These are phyloP conservation scores for Maudiozyma turicensis DNA, from an alignment of 805 yeast species.

Conservation along the genomic window DNA sequence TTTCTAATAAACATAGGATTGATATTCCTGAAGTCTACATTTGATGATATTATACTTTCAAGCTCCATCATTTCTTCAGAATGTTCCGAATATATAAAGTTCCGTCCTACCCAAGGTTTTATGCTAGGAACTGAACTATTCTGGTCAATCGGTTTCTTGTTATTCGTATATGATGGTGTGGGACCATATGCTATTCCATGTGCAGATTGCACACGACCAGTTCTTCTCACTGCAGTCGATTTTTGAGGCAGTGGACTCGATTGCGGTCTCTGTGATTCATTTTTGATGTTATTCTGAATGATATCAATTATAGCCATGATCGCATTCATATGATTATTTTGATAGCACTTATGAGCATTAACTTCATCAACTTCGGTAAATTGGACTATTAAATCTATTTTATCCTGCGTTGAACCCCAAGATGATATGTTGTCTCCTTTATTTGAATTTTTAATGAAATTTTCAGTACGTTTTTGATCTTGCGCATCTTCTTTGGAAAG, in stretches of 20 bases:
- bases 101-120: background rate
- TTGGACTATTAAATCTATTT: slow-evolving; percentile 13
- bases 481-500: slow-evolving; percentile 10
- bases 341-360: slow-evolving; percentile 20
- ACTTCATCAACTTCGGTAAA: slow-evolving; percentile 13
- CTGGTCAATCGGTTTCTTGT: background rate
- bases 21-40: slow-evolving; percentile 29
- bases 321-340: slow-evolving; percentile 23
- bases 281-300: slow-evolving; percentile 9
- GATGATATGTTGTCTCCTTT: background rate
- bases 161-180: background rate
- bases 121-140: background rate
- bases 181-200: slow-evolving; percentile 13
- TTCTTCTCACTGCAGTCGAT: background rate
- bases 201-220: slow-evolving; percentile 31
- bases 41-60: slow-evolving; percentile 26
- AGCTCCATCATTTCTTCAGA: slow-evolving; percentile 29
- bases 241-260: background rate
- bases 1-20: slow-evolving; percentile 33
- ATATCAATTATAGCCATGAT: slow-evolving; percentile 32
- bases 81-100: slow-evolving; percentile 3
- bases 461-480: slow-evolving; percentile 10
- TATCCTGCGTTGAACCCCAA: slow-evolving; percentile 14
- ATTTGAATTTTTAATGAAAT: background rate
- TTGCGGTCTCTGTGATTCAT: background rate